Conservation (phyloP, 805 yeast species). For the Ascoidea asiatica region DNA sequence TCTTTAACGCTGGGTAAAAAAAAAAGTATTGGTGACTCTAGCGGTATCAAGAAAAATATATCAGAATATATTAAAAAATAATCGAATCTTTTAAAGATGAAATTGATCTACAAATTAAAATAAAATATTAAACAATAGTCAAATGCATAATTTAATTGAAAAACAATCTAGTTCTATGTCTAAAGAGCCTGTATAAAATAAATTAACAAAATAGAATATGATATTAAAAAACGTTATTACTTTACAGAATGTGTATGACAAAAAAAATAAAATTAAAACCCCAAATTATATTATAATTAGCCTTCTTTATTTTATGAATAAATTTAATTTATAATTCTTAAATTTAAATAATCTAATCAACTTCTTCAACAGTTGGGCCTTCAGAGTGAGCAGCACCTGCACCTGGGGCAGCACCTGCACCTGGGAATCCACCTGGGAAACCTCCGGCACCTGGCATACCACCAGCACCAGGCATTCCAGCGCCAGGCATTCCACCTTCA, state of each 20-base stretch:
- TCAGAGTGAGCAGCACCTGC: slow-evolving; percentile 28
- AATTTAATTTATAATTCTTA: not conserved
- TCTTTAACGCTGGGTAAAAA: not conserved
- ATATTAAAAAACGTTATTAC: not conserved
- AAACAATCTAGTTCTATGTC: not conserved
- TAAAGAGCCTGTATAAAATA: no score
- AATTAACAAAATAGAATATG: not conserved
- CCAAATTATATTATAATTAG: no score
- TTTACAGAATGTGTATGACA: not conserved
- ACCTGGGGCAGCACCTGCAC: slow-evolving; percentile 46
- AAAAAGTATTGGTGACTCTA: no score
- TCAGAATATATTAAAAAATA: no score
- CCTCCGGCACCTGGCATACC: slow-evolving; percentile 26
- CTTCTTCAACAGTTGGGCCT: slow-evolving; percentile 75
- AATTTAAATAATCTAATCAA: slow-evolving; percentile 35
- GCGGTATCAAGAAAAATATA: no score
- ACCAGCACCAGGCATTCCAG: slow-evolving; percentile 50
- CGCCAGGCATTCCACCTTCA: slow-evolving; percentile 66
- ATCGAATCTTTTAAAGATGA: no score
- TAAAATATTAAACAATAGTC: no score
- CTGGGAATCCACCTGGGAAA: slow-evolving; percentile 49
- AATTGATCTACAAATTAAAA: no score
- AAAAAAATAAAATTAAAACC: no score
- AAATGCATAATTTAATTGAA: no score
- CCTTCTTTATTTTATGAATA: no score